Percentiles rank a stretch among this genome's conserved stretches.
Conservation (phyloP, 1,284 basidiomycete genomes). For the Stereum hirsutum region DNA sequence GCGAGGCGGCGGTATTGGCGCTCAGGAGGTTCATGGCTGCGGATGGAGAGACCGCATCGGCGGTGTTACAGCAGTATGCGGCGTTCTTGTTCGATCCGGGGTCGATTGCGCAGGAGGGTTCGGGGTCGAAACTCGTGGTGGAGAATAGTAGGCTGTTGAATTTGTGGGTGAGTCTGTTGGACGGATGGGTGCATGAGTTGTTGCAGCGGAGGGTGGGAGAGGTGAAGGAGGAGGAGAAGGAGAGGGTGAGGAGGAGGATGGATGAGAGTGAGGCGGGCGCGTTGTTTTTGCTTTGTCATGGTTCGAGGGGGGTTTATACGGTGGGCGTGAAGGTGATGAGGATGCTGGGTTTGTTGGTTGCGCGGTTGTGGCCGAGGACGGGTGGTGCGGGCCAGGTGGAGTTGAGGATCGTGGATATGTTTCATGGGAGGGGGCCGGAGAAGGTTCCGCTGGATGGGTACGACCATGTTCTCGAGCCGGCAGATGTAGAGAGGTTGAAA, state of each 20-base stretch:
- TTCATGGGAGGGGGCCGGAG: constrained; percentile 36
- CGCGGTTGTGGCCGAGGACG: constrained; percentile 28
- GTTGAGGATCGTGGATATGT: constrained; percentile 36
- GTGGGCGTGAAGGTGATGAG: constrained; percentile 56
- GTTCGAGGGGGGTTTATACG: constrained; percentile 35
- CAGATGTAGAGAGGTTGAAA: constrained; percentile 47
- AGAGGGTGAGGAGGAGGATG: constrained; percentile 30
- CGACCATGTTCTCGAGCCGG: constrained; percentile 54
- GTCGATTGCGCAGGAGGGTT: constrained; percentile 59
- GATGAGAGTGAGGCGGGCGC: constrained; percentile 66
- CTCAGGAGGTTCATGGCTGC: constrained; percentile 70
- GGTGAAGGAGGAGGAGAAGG: constrained; percentile 29
- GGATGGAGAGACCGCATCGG: constrained; percentile 47
- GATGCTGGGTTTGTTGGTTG: constrained; percentile 34
- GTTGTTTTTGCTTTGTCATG: constrained; percentile 74
- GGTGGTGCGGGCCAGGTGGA: constrained; percentile 13
- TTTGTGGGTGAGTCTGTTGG: constrained; percentile 72
- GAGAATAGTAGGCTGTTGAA: constrained; percentile 57
- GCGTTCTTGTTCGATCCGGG: constrained; percentile 73
- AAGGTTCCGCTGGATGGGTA: constrained; percentile 48
- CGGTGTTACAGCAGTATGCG: constrained; percentile 64
- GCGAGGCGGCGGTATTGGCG: constrained; percentile 61
- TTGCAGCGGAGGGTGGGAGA: constrained; percentile 31
- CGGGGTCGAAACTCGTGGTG: constrained; percentile 51
- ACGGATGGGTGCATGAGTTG: constrained; percentile 53